phyloP scores from a whole-genome alignment of 208 protist genomes.

The Polymyxa betae region DNA sequence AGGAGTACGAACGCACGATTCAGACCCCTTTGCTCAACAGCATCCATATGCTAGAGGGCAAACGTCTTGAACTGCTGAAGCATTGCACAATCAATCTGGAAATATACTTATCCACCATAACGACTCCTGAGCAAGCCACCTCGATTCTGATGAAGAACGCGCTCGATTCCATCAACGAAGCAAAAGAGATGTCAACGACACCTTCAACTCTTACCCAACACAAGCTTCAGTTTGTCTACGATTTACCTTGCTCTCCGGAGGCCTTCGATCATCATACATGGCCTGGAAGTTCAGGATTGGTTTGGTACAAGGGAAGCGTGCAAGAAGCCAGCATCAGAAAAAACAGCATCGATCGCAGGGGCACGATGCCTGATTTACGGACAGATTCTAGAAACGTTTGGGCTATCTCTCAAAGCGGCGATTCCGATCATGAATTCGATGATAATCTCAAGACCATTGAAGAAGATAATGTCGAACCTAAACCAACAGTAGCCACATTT shows the following conservation, averaged over 20 bases:
- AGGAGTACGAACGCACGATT: background rate
- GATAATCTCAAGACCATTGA: too few species aligned
- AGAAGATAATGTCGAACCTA: too few species aligned
- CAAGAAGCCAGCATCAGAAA: too few species aligned
- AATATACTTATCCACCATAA: background rate
- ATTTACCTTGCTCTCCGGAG: background rate
- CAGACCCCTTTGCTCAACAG: background rate
- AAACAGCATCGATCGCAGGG: too few species aligned
- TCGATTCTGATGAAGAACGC: background rate
- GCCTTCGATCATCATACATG: constrained; percentile 42
- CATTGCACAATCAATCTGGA: background rate
- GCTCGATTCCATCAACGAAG: background rate
- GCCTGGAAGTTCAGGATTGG: background rate
- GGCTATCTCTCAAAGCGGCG: too few species aligned
- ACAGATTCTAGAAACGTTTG: too few species aligned
- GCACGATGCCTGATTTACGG: too few species aligned
- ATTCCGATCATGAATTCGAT: too few species aligned
- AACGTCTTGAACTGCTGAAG: background rate
- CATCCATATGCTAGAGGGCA: background rate
- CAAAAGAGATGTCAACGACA: background rate
- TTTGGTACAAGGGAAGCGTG: background rate
- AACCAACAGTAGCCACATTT: too few species aligned
- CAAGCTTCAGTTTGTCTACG: background rate
- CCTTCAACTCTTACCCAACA: background rate
- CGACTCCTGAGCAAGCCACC: background rate